Base-by-base conservation (phyloP, 805 yeast genomes). In the Kuraishia capsulata region DNA sequence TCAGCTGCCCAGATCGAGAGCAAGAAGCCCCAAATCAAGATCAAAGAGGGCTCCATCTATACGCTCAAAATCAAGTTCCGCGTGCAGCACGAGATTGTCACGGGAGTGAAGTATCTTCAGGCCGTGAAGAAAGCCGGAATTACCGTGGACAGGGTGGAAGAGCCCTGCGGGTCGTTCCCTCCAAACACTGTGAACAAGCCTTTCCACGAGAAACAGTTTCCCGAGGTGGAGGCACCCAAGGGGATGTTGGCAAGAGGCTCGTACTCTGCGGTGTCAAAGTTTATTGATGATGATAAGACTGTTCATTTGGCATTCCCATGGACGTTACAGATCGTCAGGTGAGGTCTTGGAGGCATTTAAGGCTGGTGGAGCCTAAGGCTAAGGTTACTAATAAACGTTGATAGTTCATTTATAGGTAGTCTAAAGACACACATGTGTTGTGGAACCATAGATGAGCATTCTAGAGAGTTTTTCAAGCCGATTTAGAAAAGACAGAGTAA, bases 171-270 rank as follows among this genome's bases (percentile, higher is more conserved):
- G 3, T 80, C 92, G 3, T 89, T 80, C 57, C 89, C 95, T 8
- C 97, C 97, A 49, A 84, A 76, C 57, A 87, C 96, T 3, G 67
- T 64, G 41, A 85, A 75, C 32, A 84, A 81, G 53, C 95, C 95
- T 6, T 81, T 59, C 54, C 88, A 88, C 56, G 96, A 87, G 53
- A 46, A 50, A 20, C 59, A 53, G 30, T 81, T 77, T 47, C 82
- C 80, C 9, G 83, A 73, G 52, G 88, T 83, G 42, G 95, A 87
- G 58, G 96, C 96, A 4, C 97, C 97, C 28, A 71, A 86, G 34
- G 97, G 97, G 1, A 59, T 89, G 57, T 60, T 89, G 45, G 95
- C 92, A 3, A 76, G 97, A 60, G 96, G 96, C 30, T 69, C 75
- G 36, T 89, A 86, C 63, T 73, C 79, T 33, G 95, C 95, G 5